Evolutionary conservation across 306 rosid genomes (phyloP), one percentile per base, ranked within the genome.

Genomic region (Fragaria ananassa): DNA sequence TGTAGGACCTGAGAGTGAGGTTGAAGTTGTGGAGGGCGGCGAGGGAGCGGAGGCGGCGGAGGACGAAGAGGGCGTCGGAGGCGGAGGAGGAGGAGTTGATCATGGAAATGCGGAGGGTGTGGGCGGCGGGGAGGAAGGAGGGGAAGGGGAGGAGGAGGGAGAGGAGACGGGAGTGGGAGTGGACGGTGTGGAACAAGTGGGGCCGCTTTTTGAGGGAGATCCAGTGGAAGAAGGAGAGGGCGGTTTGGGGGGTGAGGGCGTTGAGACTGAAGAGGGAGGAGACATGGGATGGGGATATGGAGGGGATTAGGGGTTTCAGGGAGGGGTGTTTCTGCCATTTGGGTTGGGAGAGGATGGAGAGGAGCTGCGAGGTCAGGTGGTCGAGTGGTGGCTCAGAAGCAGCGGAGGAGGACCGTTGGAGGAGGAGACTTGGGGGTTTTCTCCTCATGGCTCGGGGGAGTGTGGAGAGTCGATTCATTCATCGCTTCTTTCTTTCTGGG

Each of bases 171-270:
- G 84, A 54, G 74, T 89, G 76, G 66, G 89, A 85, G 35, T 27
- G 78, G 49, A 82, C 81, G 72, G 77, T 82, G 86, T 85, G 96
- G 19, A 29, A 63, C 84, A 77, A 93, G 41, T 82, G 62, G 10
- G 84, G 34, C 34, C 2, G 89, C 41, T 37, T 37, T 39, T 47
- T 58, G 29, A 27, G 68, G 19, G 62, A 77, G 73, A 93, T 89
- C 94, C 92, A 90, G 44, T 77, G 72, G 90, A 89, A 90, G 86
- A 93, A 93, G 27, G 63, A 80, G 0, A 93, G 57, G 41, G 98
- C 96, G n/a, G 83, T 82, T 34, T 80, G 79, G 21, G 97, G 96
- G 31, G 89, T 17, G 64, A 58, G 31, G 7, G 9, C 78, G 90
- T 86, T 76, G 80, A 81, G 88, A 54, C 73, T 8, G 77, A 93